Conservation (phyloP, 345 rosid genomes). For the Firmiana major region DNA sequence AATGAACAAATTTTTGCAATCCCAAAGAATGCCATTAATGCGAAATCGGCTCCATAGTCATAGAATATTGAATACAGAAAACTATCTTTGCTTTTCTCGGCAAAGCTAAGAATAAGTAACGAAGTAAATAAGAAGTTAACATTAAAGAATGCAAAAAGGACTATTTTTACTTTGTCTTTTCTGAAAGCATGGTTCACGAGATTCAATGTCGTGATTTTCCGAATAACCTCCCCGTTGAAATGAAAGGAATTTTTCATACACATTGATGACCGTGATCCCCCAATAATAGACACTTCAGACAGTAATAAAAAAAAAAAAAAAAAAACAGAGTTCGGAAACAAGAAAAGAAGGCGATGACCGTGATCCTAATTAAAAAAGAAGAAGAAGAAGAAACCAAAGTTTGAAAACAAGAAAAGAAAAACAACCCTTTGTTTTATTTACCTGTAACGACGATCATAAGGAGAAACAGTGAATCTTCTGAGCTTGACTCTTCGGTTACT, state of each 20-base stretch:
- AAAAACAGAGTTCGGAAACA: background rate
- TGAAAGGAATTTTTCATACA: background rate
- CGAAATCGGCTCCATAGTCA: background rate
- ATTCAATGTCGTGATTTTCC: slow-evolving; percentile 22
- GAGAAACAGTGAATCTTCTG: slow-evolving; percentile 52
- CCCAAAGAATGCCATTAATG: background rate
- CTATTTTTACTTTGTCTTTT: background rate
- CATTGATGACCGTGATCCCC: background rate
- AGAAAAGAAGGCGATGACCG: background rate
- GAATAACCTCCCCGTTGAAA: background rate
- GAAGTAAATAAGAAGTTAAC: background rate
- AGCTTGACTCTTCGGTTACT: slow-evolving; percentile 78
- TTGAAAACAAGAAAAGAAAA: background rate
- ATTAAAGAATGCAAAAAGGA: background rate
- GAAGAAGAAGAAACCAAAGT: background rate
- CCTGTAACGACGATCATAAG: slow-evolving; percentile 90
- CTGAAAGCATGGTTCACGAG: slow-evolving; percentile 11
- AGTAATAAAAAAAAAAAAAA: background rate
- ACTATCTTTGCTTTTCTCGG: background rate
- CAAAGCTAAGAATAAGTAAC: background rate
- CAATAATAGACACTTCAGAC: background rate
- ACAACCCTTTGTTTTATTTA: background rate
- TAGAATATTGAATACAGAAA: background rate
- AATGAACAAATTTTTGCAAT: slow-evolving; percentile 15
- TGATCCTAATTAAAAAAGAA: background rate